Conservation (phyloP, 352 stramenopile species). For the Pythium pyrilobum region DNA sequence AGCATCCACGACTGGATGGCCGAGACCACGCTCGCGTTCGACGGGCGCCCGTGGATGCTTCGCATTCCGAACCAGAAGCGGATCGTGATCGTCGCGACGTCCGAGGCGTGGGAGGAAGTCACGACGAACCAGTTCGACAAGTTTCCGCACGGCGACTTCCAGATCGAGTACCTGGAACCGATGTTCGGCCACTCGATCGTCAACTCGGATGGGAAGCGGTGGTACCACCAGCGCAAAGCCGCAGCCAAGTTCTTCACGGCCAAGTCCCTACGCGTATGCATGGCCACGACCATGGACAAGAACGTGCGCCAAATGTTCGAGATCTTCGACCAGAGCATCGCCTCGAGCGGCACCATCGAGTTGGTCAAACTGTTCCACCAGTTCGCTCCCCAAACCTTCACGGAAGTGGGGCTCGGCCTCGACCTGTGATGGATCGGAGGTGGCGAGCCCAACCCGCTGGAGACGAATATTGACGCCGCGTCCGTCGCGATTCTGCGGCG, state of each 20-base stretch:
- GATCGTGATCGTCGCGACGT: slow-evolving; percentile 18
- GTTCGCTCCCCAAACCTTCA: slow-evolving; percentile 51
- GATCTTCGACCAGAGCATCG: slow-evolving; percentile 8
- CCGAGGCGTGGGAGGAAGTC: slow-evolving; percentile 25
- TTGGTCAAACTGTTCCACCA: slow-evolving; percentile 32
- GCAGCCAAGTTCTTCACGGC: slow-evolving; percentile 27
- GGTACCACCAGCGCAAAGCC: slow-evolving; percentile 28
- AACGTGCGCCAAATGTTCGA: slow-evolving; percentile 13
- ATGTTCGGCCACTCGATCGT: slow-evolving; percentile 21
- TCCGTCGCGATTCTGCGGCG: slow-evolving; percentile 31
- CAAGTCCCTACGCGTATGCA: slow-evolving; percentile 17
- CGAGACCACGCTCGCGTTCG: slow-evolving; percentile 8
- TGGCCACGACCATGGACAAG: slow-evolving; percentile 11
- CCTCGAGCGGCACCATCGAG: not conserved
- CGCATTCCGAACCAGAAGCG: slow-evolving; percentile 7
- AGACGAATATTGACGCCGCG: slow-evolving; percentile 29
- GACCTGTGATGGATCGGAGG: slow-evolving; percentile 33
- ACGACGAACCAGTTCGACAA: slow-evolving; percentile 26
- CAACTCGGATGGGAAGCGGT: slow-evolving; percentile 21
- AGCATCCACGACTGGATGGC: slow-evolving; percentile 48
- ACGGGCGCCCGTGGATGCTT: slow-evolving; percentile 20
- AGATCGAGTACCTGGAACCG: slow-evolving; percentile 14
- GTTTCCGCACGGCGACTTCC: slow-evolving; percentile 22
- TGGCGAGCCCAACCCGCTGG: slow-evolving; percentile 33
- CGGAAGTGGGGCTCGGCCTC: slow-evolving; percentile 41